Evolutionary conservation across 2,329 filamentous ascomycete species (phyloP), one percentile per base, ranked within the genome.

Genomic region (Trichoderma sp.): DNA sequence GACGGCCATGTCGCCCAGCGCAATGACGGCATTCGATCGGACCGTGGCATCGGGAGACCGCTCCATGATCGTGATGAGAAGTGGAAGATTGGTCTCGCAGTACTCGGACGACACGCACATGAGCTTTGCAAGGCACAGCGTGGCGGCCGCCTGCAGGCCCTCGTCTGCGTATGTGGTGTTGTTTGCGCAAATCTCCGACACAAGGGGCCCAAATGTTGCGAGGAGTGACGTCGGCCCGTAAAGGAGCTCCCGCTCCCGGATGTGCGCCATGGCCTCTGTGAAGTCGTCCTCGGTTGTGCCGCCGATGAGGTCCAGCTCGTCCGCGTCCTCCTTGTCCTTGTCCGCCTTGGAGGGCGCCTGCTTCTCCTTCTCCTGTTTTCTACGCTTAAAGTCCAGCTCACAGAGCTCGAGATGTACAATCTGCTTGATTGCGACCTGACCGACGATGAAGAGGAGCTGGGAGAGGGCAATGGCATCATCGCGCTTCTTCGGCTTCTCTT

Each of bases 81-180:
- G 88, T 6, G 92, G 91, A 14, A 99, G 84, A 73, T 99, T 96
- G 47, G 86, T 85, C 78, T 98, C 95, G 78, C 95, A 99, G 80
- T 97, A 99, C 77, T 98, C 93, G 5, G 91, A 90, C 71, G 92
- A 96, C 48, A 99, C 93, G 74, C 96, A 99, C 96, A 99, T 99
- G 67, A 99, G 87, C 81, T 99, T 99, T 4, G 94, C 94, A 73
- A 99, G 85, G 74, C 95, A 99, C 9, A 99, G 82, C 0, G 95
- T 97, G 12, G 95, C 93, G 47, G 96, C 92, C 24, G 93, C 92
- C 78, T 99, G 95, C 12, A 99, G 85, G 64, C 92, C 92, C 68
- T 90, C 89, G 78, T 97, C 93, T 64, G 89, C 88, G 79, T 98
- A 98, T 0, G 89, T 88, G 6, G 93, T 97, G 78, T 96, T 98